A percentile compares a stretch with the other conserved stretches of the same genome.
Evolutionary conservation across 176 grass and related monocot genomes (phyloP).

Genomic region (Carex kokanica): DNA sequence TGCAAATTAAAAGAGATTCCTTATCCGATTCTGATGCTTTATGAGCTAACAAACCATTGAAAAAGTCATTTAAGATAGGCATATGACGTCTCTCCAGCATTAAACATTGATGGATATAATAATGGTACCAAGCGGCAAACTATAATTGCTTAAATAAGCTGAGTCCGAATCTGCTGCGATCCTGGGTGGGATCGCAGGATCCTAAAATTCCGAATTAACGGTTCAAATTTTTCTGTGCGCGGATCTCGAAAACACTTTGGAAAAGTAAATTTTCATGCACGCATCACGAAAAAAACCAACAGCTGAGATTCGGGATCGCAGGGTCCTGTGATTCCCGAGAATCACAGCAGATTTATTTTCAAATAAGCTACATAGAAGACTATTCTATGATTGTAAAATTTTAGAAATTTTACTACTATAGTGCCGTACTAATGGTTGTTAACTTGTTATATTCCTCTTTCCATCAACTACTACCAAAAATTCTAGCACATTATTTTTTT

Average conservation of each 20-base stretch:
- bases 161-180: no score
- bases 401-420: neutral
- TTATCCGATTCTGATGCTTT: neutral
- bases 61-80: neutral
- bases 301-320: no score
- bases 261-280: no score
- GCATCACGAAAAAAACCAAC: no score
- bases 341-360: no score
- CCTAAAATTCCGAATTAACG: no score
- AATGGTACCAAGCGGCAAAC: neutral
- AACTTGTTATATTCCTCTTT: neutral
- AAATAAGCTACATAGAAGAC: neutral
- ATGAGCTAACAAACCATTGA: neutral
- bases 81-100: neutral
- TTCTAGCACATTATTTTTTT: neutral
- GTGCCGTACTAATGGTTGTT: neutral
- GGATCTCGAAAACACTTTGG: no score
- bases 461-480: neutral
- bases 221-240: no score
- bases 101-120: neutral
- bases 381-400: neutral
- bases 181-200: no score
- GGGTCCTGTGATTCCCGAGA: no score
- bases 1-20: neutral
- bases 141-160: neutral